These are phyloP conservation scores for Eremochloa ophiuroides DNA, from an alignment of 176 grass and related monocot species.

Conservation along the genomic window DNA sequence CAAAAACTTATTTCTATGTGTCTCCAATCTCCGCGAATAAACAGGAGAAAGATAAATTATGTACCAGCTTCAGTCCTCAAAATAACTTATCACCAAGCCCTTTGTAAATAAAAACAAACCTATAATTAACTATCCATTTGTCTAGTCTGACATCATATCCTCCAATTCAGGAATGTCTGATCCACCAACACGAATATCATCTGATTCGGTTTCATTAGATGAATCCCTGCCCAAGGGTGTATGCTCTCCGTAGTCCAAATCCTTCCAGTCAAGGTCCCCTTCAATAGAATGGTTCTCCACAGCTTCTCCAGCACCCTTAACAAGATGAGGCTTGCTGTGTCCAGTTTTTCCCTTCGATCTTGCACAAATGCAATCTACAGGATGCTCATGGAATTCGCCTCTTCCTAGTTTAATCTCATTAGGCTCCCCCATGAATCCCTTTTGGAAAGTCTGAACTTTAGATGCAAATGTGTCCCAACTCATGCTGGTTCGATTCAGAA, in stretches of 20 bases:
- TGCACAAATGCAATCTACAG: conserved; percentile 77
- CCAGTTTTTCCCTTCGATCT: conserved; percentile 27
- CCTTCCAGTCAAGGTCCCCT: conserved; percentile 51
- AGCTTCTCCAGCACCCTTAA: conserved; percentile 20
- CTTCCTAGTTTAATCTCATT: conserved; percentile 81
- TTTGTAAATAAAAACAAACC: conserved; percentile 8
- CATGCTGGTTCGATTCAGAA: conserved; percentile 74
- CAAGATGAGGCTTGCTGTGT: conserved; percentile 17
- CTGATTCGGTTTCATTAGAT: conserved; percentile 46
- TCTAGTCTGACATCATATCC: conserved; percentile 62
- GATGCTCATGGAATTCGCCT: conserved; percentile 94
- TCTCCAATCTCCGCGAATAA: conserved; percentile 27
- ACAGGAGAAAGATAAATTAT: conserved; percentile 34
- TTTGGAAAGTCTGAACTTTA: conserved; percentile 64
- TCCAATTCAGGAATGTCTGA: conserved; percentile 52
- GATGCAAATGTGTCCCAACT: conserved; percentile 82
- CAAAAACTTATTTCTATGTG: conserved; percentile 30
- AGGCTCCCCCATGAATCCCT: conserved; percentile 91
- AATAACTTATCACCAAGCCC: neutral
- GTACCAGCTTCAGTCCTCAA: conserved; percentile 23
- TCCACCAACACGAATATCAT: conserved; percentile 37
- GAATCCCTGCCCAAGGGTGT: conserved; percentile 43
- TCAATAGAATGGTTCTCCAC: conserved; percentile 38
- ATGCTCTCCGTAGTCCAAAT: conserved; percentile 84
- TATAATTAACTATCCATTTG: conserved; percentile 25